Evolutionary conservation across 352 stramenopile species (phyloP).

Genomic region (Phytophthora hybrid): DNA sequence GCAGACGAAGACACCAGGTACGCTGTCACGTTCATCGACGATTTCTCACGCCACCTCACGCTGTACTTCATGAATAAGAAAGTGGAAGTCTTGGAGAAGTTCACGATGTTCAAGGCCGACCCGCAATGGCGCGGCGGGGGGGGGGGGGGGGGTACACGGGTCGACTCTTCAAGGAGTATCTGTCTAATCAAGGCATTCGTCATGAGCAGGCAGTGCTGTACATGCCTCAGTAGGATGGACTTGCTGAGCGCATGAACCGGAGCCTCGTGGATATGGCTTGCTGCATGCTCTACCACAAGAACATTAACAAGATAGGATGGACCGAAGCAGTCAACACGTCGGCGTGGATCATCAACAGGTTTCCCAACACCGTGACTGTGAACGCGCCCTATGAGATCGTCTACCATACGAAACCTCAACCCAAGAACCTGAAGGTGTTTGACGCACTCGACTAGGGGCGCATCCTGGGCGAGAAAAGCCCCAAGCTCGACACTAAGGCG

Average conservation of each 20-base stretch:
- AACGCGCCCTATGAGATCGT: no score
- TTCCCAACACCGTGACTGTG: background rate
- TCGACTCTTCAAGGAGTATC: background rate
- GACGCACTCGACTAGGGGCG: no score
- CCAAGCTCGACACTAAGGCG: no score
- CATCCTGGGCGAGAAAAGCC: no score
- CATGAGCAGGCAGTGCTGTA: conserved; percentile 20
- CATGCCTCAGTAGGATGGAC: conserved; percentile 30
- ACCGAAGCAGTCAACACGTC: background rate
- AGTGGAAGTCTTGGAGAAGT: no score
- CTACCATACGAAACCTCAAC: no score
- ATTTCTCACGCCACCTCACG: no score
- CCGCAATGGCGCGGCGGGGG: conserved; percentile 6
- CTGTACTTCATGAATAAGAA: no score
- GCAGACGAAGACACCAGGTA: no score
- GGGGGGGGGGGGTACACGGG: background rate
- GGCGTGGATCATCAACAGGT: no score
- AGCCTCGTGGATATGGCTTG: conserved; percentile 27
- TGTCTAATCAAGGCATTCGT: background rate
- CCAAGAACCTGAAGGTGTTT: no score
- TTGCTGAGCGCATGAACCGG: conserved; percentile 33
- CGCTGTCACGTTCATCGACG: no score
- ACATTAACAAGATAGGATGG: background rate
- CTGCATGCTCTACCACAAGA: conserved; percentile 20
- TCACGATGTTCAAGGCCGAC: background rate